These are phyloP conservation scores for Naganishia sp. DNA, from an alignment of 1,284 basidiomycete species.

Conservation along the genomic window DNA sequence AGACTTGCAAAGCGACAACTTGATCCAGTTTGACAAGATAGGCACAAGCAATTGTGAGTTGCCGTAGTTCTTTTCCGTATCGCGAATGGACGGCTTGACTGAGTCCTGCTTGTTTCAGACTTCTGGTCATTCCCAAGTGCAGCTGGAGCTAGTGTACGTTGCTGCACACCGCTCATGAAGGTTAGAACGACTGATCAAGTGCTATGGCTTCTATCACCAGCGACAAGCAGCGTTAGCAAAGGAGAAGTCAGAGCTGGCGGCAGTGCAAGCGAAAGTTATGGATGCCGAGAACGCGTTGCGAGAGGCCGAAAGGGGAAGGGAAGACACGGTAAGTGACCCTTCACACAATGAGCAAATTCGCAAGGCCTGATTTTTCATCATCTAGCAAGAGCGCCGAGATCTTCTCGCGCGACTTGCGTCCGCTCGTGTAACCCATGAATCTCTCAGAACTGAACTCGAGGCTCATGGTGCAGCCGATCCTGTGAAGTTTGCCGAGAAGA, in stretches of 20 bases:
- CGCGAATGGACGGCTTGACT: background rate
- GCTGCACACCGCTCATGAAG: background rate
- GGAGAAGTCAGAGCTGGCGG: constrained; percentile 59
- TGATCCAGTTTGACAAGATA: constrained; percentile 83
- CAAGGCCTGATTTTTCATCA: background rate
- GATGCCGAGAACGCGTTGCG: constrained; percentile 55
- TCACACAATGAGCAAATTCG: background rate
- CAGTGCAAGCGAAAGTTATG: constrained; percentile 50
- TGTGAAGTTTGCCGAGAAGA: constrained; percentile 71
- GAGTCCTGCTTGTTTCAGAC: constrained; percentile 57
- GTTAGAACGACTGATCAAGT: background rate
- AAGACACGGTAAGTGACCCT: constrained; percentile 63
- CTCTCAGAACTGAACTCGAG: constrained; percentile 60
- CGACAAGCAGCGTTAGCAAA: constrained; percentile 60
- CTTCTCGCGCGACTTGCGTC: constrained; percentile 58
- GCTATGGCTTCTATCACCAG: constrained; percentile 57
- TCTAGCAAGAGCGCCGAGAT: constrained; percentile 19
- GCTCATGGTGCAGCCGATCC: constrained; percentile 80
- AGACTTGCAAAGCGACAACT: constrained; percentile 75
- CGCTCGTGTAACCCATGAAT: constrained; percentile 23
- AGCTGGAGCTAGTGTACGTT: constrained; percentile 68
- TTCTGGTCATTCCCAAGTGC: constrained; percentile 92
- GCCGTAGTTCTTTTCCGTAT: background rate
- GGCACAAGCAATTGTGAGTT: constrained; percentile 82
- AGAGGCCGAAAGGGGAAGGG: constrained; percentile 61